Evolutionary conservation across 371 early-diverging fungal genomes (phyloP), one percentile per base, ranked within the genome.

Genomic region (Actinomucor elegans): DNA sequence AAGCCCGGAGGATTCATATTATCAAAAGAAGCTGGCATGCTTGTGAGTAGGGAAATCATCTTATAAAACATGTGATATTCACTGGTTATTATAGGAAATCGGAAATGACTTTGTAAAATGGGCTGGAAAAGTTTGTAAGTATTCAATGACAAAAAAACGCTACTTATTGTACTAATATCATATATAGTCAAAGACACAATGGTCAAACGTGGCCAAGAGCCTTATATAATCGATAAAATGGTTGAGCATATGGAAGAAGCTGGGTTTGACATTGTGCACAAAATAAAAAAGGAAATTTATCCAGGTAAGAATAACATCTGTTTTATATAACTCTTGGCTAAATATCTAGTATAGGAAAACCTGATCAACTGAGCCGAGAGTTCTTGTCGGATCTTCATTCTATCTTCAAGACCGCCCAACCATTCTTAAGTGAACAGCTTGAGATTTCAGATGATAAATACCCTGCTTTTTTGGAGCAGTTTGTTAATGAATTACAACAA

Each of bases 1-100:
- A 83, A 82, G 55, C 80, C 83, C 5, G 84, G 81, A 21, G 86
- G 86, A 2, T 73, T 63, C 32, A 54, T 85, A n/a, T 71, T 80
- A 45, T 67, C 75, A 27, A 71, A 69, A 23, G 85, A 85, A 48
- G 28, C 59, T 10, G 56, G 75, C 9, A 69, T 71, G 69, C 24
- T 75, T 46, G 72, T 66, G 42, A 48, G 53, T 46, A 12, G n/a
- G 17, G 33, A 17, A 15, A 28, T 26, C 6, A 10, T 38, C 18
- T 11, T 17, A 18, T 15, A 20, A 44, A 33, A 51, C 21, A 32
- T 24, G 15, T 48, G 31, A 18, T 41, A 28, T 35, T n/a, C n/a
- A n/a, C n/a, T n/a, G n/a, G n/a, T n/a, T n/a, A n/a, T 23, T 54
- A 15, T 48, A 69, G 66, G 58, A 62, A 23, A 34, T 49, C 10